A percentile compares a stretch with the other conserved stretches of the same genome.
Conservation (phyloP, 2,329 filamentous ascomycete species). For the Arthrobotrys musiformis region DNA sequence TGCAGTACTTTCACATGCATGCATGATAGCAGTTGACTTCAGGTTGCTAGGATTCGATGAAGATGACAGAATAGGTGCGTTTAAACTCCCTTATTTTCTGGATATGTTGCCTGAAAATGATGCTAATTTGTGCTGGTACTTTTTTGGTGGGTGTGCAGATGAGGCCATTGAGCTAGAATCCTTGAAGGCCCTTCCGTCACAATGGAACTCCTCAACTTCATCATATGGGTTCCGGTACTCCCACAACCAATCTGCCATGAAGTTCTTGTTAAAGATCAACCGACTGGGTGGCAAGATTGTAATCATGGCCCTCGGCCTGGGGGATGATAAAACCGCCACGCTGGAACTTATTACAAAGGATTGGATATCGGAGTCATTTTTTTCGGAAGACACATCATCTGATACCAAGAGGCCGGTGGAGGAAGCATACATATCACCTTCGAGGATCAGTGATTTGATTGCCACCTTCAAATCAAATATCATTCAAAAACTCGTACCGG, state of each 20-base stretch:
- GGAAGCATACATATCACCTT: conserved; percentile 77
- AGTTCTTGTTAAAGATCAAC: conserved; percentile 83
- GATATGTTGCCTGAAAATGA: neutral
- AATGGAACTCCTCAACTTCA: conserved; percentile 81
- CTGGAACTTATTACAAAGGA: conserved; percentile 81
- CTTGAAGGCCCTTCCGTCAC: conserved; percentile 70
- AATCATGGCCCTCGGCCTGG: conserved; percentile 79
- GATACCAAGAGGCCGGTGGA: conserved; percentile 61
- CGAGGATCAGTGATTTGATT: conserved; percentile 76
- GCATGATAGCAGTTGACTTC: conserved; percentile 82
- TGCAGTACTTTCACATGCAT: conserved; percentile 84
- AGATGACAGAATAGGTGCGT: conserved; percentile 76
- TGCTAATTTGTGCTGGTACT: neutral
- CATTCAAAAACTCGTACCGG: conserved; percentile 83
- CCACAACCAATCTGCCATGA: conserved; percentile 84
- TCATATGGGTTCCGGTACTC: conserved; percentile 86
- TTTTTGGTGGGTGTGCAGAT: conserved; percentile 40
- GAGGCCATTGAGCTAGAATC: conserved; percentile 54
- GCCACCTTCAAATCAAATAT: conserved; percentile 79
- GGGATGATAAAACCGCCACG: conserved; percentile 81
- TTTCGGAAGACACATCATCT: conserved; percentile 65
- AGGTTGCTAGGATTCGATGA: conserved; percentile 84
- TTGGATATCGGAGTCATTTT: conserved; percentile 73
- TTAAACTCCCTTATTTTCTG: neutral
- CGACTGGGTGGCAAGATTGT: conserved; percentile 86